Evolutionary conservation across 768 basidiomycete genomes (phyloP).

Genomic region (Mycena latifolia): DNA sequence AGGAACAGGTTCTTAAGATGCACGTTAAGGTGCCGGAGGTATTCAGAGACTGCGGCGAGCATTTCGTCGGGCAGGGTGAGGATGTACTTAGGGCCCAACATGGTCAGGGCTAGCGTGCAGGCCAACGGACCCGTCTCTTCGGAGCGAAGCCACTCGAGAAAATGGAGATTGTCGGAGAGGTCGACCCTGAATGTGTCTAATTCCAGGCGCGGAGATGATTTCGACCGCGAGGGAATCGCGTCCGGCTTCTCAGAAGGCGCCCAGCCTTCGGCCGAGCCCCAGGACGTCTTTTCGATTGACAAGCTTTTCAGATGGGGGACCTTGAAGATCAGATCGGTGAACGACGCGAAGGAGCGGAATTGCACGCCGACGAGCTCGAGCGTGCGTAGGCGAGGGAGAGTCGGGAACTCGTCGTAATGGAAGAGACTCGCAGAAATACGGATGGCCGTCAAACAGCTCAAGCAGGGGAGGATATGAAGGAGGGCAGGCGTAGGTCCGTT

Average conservation of each 20-base stretch:
- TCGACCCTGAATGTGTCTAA: background rate
- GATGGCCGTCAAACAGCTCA: background rate
- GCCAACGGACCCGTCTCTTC: background rate
- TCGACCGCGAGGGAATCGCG: background rate
- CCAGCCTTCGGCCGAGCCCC: background rate
- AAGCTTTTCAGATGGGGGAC: conserved; percentile 2
- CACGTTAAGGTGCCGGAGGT: background rate
- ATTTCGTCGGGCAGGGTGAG: background rate
- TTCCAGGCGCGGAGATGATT: background rate
- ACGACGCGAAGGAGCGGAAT: background rate
- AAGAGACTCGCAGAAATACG: conserved; percentile 4
- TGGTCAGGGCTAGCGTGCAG: background rate
- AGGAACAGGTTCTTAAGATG: background rate
- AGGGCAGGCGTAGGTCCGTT: background rate
- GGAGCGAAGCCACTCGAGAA: background rate
- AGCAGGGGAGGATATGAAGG: conserved; percentile 6
- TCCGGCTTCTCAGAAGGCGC: background rate
- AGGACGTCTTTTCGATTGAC: background rate
- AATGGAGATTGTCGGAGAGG: background rate
- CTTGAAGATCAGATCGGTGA: background rate
- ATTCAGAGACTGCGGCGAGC: background rate
- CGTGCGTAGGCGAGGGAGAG: background rate
- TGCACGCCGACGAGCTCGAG: background rate
- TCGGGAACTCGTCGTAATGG: background rate
- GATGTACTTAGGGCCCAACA: background rate